Evolutionary conservation across 805 yeast genomes (phyloP).

Genomic region (Teunomyces funiuensis): DNA sequence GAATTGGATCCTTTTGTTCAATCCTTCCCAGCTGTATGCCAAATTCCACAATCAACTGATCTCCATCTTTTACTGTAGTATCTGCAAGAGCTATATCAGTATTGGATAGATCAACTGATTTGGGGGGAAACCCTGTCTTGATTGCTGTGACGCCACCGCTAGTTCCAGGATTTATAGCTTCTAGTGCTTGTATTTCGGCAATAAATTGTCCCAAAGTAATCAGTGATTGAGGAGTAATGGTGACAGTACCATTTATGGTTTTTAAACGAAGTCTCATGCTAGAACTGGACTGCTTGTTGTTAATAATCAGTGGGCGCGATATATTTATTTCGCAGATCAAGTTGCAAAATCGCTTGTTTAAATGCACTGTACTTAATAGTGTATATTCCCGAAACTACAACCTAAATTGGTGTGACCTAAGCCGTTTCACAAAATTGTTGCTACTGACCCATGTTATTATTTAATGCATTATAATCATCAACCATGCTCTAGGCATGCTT

Average conservation of each 20-base stretch:
- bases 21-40: constrained; percentile 5
- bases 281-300: background rate
- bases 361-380: constrained; percentile 1
- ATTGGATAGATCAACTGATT: constrained; percentile 31
- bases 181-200: background rate
- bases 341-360: background rate
- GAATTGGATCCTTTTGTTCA: background rate
- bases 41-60: constrained; percentile 47
- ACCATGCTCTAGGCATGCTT: background rate
- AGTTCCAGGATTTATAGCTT: background rate
- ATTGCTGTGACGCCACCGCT: constrained; percentile 20
- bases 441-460: constrained; percentile 1
- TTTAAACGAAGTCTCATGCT: constrained; percentile 14
- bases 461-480: background rate
- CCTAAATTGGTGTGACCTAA: background rate
- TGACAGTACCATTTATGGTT: constrained; percentile 5
- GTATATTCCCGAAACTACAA: background rate
- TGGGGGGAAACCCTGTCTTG: constrained; percentile 65
- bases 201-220: background rate
- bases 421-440: background rate
- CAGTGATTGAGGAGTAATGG: constrained; percentile 3
- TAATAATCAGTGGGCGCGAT: background rate
- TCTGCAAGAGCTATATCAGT: constrained; percentile 27
- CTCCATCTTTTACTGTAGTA: constrained; percentile 57
- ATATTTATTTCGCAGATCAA: background rate